Conservation (phyloP, 1,284 basidiomycete species). For the Bondarzewia mesenterica region DNA sequence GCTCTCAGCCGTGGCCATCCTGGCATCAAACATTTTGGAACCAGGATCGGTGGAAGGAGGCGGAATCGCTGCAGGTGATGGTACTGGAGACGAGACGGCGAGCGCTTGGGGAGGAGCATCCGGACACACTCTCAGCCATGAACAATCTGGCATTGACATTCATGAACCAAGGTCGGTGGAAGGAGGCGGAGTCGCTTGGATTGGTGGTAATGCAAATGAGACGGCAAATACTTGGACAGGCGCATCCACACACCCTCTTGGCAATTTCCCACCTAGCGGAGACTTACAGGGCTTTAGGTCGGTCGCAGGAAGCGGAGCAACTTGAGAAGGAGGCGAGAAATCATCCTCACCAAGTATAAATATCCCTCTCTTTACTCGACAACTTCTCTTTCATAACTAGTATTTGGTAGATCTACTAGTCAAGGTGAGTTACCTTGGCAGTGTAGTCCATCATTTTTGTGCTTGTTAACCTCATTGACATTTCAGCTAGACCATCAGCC, state of each 20-base stretch:
- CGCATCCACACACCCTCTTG: not conserved
- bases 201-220: not conserved
- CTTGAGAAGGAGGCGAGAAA: not conserved
- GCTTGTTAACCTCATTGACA: no score
- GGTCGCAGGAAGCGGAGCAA: not conserved
- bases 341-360: no score
- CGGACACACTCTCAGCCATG: not conserved
- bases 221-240: not conserved
- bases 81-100: not conserved
- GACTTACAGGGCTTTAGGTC: not conserved
- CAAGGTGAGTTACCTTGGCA: no score
- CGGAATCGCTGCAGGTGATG: not conserved
- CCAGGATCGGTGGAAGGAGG: not conserved
- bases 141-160: not conserved
- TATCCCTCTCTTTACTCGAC: no score
- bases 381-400: no score
- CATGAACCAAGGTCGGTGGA: not conserved
- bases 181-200: not conserved
- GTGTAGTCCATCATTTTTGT: no score
- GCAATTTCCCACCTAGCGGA: not conserved
- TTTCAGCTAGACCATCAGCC: no score
- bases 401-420: no score
- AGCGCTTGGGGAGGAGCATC: no score
- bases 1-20: not conserved
- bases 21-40: not conserved